Percentiles rank a stretch among this genome's conserved stretches.
Conservation (phyloP, 768 basidiomycete genomes). For the Xerocomellus dryophilus region DNA sequence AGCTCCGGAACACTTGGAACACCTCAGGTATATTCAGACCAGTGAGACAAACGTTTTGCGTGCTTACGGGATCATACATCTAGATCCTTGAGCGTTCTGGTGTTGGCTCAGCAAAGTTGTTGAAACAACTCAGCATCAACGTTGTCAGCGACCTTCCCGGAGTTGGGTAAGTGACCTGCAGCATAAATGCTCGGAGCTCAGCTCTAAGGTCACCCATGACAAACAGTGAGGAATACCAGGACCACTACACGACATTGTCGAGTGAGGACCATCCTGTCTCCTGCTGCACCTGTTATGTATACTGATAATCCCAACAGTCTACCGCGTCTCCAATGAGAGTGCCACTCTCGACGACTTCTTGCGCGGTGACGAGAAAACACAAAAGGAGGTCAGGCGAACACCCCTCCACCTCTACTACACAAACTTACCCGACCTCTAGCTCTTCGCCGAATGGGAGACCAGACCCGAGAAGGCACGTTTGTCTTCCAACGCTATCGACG, state of each 20-base stretch:
- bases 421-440: slow-evolving; percentile 23
- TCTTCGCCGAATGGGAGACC: slow-evolving; percentile 63
- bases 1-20: slow-evolving; percentile 68
- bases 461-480: slow-evolving; percentile 67
- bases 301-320: slow-evolving; percentile 40
- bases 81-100: slow-evolving; percentile 71
- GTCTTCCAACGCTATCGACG: slow-evolving; percentile 70
- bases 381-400: slow-evolving; percentile 43
- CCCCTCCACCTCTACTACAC: background rate
- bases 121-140: slow-evolving; percentile 57
- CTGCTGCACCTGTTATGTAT: background rate
- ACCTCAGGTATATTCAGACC: slow-evolving; percentile 39
- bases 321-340: slow-evolving; percentile 63
- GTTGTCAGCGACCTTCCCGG: slow-evolving; percentile 69
- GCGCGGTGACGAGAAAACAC: slow-evolving; percentile 58
- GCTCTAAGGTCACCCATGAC: slow-evolving; percentile 3
- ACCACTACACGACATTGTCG: slow-evolving; percentile 69
- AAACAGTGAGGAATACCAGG: slow-evolving; percentile 64
- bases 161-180: slow-evolving; percentile 48
- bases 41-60: background rate
- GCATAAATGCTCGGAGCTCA: background rate
- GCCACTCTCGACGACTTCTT: slow-evolving; percentile 66
- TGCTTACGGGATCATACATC: background rate
- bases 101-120: slow-evolving; percentile 52
- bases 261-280: slow-evolving; percentile 34